Evolutionary conservation across 148 eudicot species (phyloP).

Genomic region (Cornus florida): DNA sequence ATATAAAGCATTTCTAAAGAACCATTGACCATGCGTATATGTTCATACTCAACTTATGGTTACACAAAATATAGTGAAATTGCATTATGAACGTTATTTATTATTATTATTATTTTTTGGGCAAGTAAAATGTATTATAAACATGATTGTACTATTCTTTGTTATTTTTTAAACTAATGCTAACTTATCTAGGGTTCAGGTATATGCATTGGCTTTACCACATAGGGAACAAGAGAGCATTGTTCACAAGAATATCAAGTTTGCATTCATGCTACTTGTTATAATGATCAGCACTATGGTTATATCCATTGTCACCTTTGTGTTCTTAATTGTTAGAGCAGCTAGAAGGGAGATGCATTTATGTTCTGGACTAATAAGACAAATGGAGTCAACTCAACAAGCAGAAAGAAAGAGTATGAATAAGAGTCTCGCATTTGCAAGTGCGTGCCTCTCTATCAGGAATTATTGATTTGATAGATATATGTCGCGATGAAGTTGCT

Average conservation of each 20-base stretch:
- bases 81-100: neutral
- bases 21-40: no score
- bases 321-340: slow-evolving; percentile 27
- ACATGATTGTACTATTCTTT: neutral
- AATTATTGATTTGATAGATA: slow-evolving; percentile 47
- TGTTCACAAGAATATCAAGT: slow-evolving; percentile 23
- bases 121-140: no score
- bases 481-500: slow-evolving; percentile 30
- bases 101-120: no score
- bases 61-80: no score
- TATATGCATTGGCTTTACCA: slow-evolving; percentile 45
- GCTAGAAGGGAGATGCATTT: slow-evolving; percentile 43
- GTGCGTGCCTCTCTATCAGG: slow-evolving; percentile 66
- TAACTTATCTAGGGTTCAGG: slow-evolving; percentile 27
- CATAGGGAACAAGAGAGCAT: slow-evolving; percentile 15
- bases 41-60: no score
- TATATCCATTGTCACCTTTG: slow-evolving; percentile 21
- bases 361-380: slow-evolving; percentile 50
- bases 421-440: slow-evolving; percentile 63
- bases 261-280: slow-evolving; percentile 31
- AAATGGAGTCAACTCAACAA: slow-evolving; percentile 66
- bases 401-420: slow-evolving; percentile 64
- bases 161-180: neutral
- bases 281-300: slow-evolving; percentile 22
- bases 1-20: no score